These are phyloP conservation scores for Chlamydomonas incerta DNA, from an alignment of 139 green algal species.

Conservation along the genomic window DNA sequence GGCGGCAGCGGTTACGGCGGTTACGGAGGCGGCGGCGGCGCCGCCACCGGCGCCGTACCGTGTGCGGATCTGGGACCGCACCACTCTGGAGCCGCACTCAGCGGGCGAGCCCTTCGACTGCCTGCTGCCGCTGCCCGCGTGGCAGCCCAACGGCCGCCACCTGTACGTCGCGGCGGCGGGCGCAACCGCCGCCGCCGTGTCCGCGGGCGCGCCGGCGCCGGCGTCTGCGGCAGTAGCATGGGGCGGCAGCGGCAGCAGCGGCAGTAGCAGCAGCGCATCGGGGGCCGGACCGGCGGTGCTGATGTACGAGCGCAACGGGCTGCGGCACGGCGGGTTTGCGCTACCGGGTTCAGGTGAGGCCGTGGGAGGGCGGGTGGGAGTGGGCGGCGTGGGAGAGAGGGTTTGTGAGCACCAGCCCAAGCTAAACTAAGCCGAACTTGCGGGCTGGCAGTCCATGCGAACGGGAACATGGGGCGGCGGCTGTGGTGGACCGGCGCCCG, in stretches of 20 bases:
- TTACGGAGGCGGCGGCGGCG: background rate
- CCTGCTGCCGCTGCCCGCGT: slow-evolving; percentile 73
- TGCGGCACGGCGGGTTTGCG: slow-evolving; percentile 88
- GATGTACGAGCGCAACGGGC: slow-evolving; percentile 93
- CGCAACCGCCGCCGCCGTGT: background rate
- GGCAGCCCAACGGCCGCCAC: slow-evolving; percentile 92
- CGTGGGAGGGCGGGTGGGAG: too few relatives aligned
- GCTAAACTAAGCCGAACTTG: too few relatives aligned
- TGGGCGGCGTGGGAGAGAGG: too few relatives aligned
- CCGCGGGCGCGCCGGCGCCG: background rate
- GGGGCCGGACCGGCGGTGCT: slow-evolving; percentile 54
- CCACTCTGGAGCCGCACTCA: slow-evolving; percentile 70
- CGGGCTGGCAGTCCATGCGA: too few relatives aligned
- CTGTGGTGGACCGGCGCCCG: too few relatives aligned
- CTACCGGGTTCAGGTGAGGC: slow-evolving; percentile 45
- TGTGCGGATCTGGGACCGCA: slow-evolving; percentile 78
- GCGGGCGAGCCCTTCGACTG: slow-evolving; percentile 55
- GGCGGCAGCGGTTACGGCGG: background rate
- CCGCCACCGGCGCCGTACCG: background rate
- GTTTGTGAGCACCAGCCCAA: too few relatives aligned
- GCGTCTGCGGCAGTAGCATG: background rate
- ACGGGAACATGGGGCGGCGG: too few relatives aligned
- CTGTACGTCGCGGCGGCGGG: slow-evolving; percentile 63
- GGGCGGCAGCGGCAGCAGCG: background rate
- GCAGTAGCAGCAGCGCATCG: background rate